phyloP scores from a whole-genome alignment of 1,284 basidiomycete species.

The Kwoniella shivajii region DNA sequence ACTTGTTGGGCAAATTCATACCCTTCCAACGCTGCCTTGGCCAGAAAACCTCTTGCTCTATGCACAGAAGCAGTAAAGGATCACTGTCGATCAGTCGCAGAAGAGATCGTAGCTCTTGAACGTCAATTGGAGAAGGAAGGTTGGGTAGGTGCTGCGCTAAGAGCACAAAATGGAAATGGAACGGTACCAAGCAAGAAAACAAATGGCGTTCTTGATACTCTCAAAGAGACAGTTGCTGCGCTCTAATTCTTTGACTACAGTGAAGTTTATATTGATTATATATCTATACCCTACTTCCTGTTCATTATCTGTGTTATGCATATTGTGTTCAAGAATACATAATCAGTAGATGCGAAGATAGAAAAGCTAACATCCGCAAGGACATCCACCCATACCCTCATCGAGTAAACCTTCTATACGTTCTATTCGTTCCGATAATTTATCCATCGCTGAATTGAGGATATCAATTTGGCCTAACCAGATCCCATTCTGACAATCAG shows the following conservation, averaged over 20 bases:
- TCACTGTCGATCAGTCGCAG: conserved; percentile 20
- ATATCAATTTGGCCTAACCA: conserved; percentile 39
- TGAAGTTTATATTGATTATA: too few species aligned
- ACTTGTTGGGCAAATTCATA: conserved; percentile 22
- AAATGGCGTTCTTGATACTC: conserved; percentile 9
- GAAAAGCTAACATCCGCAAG: conserved; percentile 32
- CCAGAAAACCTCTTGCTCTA: conserved; percentile 27
- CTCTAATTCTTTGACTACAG: neutral
- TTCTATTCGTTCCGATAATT: conserved; percentile 36
- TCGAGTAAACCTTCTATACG: conserved; percentile 38
- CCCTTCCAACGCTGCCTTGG: conserved; percentile 18
- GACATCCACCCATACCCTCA: conserved; percentile 40
- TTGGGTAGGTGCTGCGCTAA: conserved; percentile 13
- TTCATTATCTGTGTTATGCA: too few species aligned
- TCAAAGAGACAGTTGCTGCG: conserved; percentile 9
- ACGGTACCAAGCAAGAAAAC: neutral
- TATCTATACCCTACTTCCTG: too few species aligned
- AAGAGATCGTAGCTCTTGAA: conserved; percentile 28
- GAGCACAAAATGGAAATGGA: conserved; percentile 2
- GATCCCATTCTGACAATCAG: neutral
- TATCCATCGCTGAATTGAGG: conserved; percentile 31
- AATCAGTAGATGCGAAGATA: neutral
- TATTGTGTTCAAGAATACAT: too few species aligned
- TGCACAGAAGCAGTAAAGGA: conserved; percentile 21
- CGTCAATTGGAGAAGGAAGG: conserved; percentile 28